Evolutionary conservation across 2,329 filamentous ascomycete species (phyloP), one percentile per base, ranked within the genome.

Genomic region (Corynespora cassiicola): DNA sequence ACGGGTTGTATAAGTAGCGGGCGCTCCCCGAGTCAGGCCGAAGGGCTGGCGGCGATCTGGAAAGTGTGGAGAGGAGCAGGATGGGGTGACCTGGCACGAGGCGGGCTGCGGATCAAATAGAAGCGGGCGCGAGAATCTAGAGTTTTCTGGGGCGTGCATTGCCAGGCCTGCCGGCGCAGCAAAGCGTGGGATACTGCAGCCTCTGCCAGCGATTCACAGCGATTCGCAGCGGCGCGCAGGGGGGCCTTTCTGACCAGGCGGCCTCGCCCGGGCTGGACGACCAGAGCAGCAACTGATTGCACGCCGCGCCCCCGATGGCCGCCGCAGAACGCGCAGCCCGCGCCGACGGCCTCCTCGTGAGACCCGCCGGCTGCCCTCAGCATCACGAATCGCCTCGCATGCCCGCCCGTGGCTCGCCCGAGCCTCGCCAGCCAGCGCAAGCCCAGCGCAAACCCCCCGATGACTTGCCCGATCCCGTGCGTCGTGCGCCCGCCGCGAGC

Each of bases 381-480:
- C n/a, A n/a, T n/a, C n/a, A n/a, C n/a, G n/a, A n/a, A n/a, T n/a
- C n/a, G n/a, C n/a, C n/a, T n/a, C n/a, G n/a, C n/a, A n/a, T n/a
- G n/a, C n/a, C n/a, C n/a, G n/a, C n/a, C n/a, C n/a, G n/a, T n/a
- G n/a, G n/a, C n/a, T n/a, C n/a, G n/a, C n/a, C n/a, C n/a, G n/a
- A n/a, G n/a, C n/a, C n/a, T n/a, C n/a, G n/a, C n/a, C 25, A 42
- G 11, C 16, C 23, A 36, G 31, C n/a, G 31, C 36, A 21, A 42
- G 21, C 10, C 41, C 36, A 20, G 24, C 35, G 42, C 24, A 39
- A 37, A 18, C 28, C 24, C 19, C 40, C 42, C 39, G 36, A 44
- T 47, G 40, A 31, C 34, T 36, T 30, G 31, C 46, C 35, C 45
- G 46, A 49, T 49, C 34, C 33, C 32, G 32, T 46, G 48, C 45